Conservation (phyloP, 2,329 filamentous ascomycete genomes). For the Monilinia fructicola region DNA sequence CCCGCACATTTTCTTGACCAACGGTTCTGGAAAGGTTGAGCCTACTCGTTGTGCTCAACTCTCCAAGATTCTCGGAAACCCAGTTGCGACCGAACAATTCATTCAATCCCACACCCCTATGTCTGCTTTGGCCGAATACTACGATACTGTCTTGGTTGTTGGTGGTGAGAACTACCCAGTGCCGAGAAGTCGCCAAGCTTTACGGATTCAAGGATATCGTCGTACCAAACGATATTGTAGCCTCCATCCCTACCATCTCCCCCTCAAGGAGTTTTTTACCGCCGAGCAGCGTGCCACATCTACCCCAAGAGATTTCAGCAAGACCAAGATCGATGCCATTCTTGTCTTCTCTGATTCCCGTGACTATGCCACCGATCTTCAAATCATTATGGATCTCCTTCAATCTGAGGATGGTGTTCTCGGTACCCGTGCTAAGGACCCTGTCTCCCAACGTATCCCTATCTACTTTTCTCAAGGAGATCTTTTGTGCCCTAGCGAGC, state of each 20-base stretch:
- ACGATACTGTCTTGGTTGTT: conserved; percentile 71
- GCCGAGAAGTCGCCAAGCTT: conserved; percentile 69
- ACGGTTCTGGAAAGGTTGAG: conserved; percentile 72
- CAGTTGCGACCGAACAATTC: conserved; percentile 70
- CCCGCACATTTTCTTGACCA: conserved; percentile 71
- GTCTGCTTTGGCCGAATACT: conserved; percentile 67
- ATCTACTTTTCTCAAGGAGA: conserved; percentile 72
- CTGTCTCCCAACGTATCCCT: conserved; percentile 64
- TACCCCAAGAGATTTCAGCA: conserved; percentile 60
- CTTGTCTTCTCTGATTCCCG: conserved; percentile 73
- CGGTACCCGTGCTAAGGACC: conserved; percentile 64
- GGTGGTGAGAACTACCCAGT: conserved; percentile 73
- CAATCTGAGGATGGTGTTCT: conserved; percentile 66
- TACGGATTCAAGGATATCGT: conserved; percentile 75
- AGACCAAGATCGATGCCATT: conserved; percentile 71
- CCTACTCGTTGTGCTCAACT: conserved; percentile 64
- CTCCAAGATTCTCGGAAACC: conserved; percentile 62
- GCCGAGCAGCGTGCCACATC: conserved; percentile 66
- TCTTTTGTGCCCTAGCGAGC: conserved; percentile 62
- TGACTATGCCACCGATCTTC: conserved; percentile 73
- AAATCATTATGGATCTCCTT: conserved; percentile 73
- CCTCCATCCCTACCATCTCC: conserved; percentile 66
- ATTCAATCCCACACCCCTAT: conserved; percentile 77
- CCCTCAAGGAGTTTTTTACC: conserved; percentile 66
- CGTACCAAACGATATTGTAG: conserved; percentile 71